Conservation (phyloP, 2,329 filamentous ascomycete species). For the Aspergillus luchuensis region DNA sequence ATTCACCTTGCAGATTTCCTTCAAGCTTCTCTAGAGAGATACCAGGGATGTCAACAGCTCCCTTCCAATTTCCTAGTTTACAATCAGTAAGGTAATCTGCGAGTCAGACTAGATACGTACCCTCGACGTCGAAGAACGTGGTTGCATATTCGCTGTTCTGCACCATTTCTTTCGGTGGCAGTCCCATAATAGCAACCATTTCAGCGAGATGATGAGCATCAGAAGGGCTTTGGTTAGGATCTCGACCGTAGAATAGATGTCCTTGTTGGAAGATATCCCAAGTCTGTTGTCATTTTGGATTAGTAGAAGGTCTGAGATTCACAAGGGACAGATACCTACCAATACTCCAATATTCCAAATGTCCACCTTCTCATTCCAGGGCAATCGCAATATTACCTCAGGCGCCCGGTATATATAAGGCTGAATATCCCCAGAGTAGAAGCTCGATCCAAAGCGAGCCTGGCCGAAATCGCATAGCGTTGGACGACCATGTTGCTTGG, state of each 20-base stretch:
- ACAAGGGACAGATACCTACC: not conserved
- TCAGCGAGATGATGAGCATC: not conserved
- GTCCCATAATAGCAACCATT: not conserved
- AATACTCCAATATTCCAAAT: not conserved
- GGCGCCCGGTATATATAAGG: slow-evolving; percentile 9
- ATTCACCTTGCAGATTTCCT: slow-evolving; percentile 13
- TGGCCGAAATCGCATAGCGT: slow-evolving; percentile 33
- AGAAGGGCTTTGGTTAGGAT: not conserved
- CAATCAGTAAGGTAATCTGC: not conserved
- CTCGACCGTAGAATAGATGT: not conserved
- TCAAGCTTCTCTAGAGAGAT: slow-evolving; percentile 21
- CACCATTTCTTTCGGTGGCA: not conserved
- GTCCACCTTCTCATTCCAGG: not conserved
- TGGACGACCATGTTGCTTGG: slow-evolving; percentile 27
- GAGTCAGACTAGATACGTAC: not conserved
- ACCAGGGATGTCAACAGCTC: slow-evolving; percentile 13
- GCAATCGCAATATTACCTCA: not conserved
- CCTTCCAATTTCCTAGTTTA: slow-evolving; percentile 20
- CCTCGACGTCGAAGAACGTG: not conserved
- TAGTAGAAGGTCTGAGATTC: not conserved
- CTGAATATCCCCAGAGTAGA: slow-evolving; percentile 22
- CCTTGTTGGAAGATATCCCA: not conserved
- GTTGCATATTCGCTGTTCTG: not conserved
- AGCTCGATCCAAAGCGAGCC: slow-evolving; percentile 21
- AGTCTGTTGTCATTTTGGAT: not conserved